phyloP scores from a whole-genome alignment of 495 filamentous ascomycete species.

The Neurospora sublineolata region DNA sequence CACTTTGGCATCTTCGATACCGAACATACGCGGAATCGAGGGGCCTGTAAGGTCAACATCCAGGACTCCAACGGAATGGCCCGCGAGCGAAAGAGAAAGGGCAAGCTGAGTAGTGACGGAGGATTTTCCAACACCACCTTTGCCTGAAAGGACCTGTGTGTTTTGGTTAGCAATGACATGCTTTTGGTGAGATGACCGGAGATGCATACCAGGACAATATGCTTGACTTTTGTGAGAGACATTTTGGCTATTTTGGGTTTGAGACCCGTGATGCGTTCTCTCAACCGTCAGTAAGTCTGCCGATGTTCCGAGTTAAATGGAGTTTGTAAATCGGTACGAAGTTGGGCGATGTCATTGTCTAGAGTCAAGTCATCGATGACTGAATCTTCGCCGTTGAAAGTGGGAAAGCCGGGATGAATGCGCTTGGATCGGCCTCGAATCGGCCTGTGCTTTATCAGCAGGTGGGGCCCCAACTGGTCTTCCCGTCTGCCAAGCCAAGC shows the following conservation, averaged over 20 bases:
- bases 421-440: constrained; percentile 17
- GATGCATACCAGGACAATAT: constrained; percentile 45
- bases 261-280: background rate
- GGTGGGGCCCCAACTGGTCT: background rate
- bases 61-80: constrained; percentile 83
- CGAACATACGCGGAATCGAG: constrained; percentile 88
- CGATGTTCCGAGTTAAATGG: background rate
- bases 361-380: background rate
- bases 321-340: background rate
- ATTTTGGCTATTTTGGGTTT: constrained; percentile 20
- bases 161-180: background rate
- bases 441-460: constrained; percentile 25
- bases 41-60: constrained; percentile 95
- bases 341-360: background rate
- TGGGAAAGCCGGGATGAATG: background rate
- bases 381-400: background rate
- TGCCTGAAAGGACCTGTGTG: constrained; percentile 75
- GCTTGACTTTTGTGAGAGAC: constrained; percentile 47
- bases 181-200: constrained; percentile 3
- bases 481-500: background rate
- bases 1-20: constrained; percentile 78
- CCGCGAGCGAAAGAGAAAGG: constrained; percentile 72
- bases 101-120: constrained; percentile 92
- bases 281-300: background rate
- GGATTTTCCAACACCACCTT: constrained; percentile 96